Conservation (phyloP, 768 basidiomycete genomes). For the Neoboletus subvelutipes region DNA sequence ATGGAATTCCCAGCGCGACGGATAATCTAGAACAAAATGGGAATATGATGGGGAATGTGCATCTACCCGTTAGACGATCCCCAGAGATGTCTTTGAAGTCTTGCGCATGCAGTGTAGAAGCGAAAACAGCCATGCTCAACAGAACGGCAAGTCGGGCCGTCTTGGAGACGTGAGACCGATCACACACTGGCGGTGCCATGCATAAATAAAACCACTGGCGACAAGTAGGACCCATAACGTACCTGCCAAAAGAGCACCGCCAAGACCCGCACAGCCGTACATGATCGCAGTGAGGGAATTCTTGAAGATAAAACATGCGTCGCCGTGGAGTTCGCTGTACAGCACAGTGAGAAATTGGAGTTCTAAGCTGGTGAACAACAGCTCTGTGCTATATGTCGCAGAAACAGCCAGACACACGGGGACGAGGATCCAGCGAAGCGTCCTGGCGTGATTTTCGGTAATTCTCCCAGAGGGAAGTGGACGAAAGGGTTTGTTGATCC, state of each 20-base stretch:
- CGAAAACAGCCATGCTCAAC: constrained; percentile 29
- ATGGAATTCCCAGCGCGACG: constrained; percentile 19
- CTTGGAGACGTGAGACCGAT: constrained; percentile 9
- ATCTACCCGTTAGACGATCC: constrained; percentile 35
- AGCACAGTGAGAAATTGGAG: constrained; percentile 23
- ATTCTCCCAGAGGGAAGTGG: constrained; percentile 44
- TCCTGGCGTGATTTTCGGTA: constrained; percentile 30
- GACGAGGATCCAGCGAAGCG: constrained; percentile 37
- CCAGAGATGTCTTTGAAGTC: constrained; percentile 41
- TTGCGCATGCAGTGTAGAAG: constrained; percentile 33
- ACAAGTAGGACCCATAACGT: not conserved
- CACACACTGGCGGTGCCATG: constrained; percentile 10
- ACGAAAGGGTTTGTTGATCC: constrained; percentile 40
- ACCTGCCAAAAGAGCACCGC: constrained; percentile 36
- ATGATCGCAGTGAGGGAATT: constrained; percentile 34
- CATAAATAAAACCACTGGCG: not conserved
- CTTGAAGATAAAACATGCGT: constrained; percentile 30
- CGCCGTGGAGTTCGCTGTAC: constrained; percentile 36
- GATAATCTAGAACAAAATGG: constrained; percentile 28
- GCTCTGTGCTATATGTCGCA: constrained; percentile 24
- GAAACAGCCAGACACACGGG: constrained; percentile 35
- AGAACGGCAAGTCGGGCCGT: constrained; percentile 22
- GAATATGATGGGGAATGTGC: constrained; percentile 41
- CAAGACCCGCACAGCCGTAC: constrained; percentile 34
- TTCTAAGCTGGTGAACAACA: constrained; percentile 31